phyloP scores from a whole-genome alignment of 805 yeast genomes.

The Metschnikowia drakensbergensis region DNA sequence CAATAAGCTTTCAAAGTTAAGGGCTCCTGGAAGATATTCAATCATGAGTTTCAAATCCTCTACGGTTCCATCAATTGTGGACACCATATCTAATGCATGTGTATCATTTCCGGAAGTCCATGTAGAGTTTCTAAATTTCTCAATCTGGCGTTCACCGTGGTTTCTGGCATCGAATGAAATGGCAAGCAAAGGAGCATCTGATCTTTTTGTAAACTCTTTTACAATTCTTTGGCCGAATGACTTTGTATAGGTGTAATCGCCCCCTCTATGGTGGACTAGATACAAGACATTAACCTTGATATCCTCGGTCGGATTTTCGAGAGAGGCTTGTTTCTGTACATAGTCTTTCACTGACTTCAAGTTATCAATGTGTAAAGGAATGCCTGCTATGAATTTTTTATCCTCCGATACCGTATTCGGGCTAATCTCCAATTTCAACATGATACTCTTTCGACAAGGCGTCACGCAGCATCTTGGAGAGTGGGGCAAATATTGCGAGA shows the following conservation, averaged over 20 bases:
- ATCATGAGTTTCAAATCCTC: slow-evolving; percentile 43
- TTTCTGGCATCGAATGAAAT: slow-evolving; percentile 53
- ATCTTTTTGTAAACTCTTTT: slow-evolving; percentile 20
- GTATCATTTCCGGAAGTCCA: slow-evolving; percentile 48
- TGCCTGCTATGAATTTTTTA: slow-evolving; percentile 40
- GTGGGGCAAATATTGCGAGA: slow-evolving; percentile 4
- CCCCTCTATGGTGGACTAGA: slow-evolving; percentile 46
- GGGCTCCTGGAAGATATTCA: slow-evolving; percentile 41
- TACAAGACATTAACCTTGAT: slow-evolving; percentile 40
- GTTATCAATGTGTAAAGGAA: slow-evolving; percentile 26
- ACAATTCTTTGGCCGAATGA: slow-evolving; percentile 38
- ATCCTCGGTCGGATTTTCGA: slow-evolving; percentile 11
- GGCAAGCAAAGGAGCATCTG: slow-evolving; percentile 36
- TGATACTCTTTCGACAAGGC: background rate
- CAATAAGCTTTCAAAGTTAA: slow-evolving; percentile 30
- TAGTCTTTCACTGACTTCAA: slow-evolving; percentile 12
- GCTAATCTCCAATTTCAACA: slow-evolving; percentile 15
- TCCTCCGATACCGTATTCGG: slow-evolving; percentile 6
- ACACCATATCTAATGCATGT: slow-evolving; percentile 51
- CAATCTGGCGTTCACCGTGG: slow-evolving; percentile 49
- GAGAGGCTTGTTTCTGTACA: background rate
- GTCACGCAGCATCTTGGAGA: background rate
- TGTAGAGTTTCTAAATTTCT: slow-evolving; percentile 30
- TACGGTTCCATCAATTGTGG: slow-evolving; percentile 46
- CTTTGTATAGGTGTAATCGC: slow-evolving; percentile 36